Conservation (phyloP, 371 early-diverging fungal species). For the Circinella umbellata region DNA sequence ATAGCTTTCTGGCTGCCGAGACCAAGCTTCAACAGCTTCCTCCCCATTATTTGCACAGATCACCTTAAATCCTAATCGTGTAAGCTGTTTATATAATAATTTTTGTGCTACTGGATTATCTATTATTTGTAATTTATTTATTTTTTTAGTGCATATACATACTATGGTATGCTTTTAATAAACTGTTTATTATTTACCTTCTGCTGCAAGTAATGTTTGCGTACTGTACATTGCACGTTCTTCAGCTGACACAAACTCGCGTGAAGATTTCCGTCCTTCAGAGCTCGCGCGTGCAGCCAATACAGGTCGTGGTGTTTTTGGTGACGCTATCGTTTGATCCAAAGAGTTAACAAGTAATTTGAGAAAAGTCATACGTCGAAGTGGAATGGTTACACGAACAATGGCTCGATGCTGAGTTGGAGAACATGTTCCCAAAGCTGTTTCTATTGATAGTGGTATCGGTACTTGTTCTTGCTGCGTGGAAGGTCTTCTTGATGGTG, state of each 20-base stretch:
- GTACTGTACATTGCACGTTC: slow-evolving; percentile 35
- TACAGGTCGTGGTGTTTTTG: background rate
- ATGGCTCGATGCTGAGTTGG: slow-evolving; percentile 21
- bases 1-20: slow-evolving; percentile 29
- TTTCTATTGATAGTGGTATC: background rate
- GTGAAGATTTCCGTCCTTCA: background rate
- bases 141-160: too few relatives aligned
- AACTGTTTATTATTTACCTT: slow-evolving; percentile 25
- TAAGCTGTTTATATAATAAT: slow-evolving; percentile 43
- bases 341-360: slow-evolving; percentile 23
- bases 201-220: slow-evolving; percentile 44
- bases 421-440: slow-evolving; percentile 8
- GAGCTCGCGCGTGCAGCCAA: background rate
- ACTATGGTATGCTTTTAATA: too few relatives aligned
- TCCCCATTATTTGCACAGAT: slow-evolving; percentile 51
- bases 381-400: slow-evolving; percentile 56
- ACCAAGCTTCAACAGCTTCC: slow-evolving; percentile 46
- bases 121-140: slow-evolving; percentile 10
- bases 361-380: slow-evolving; percentile 52
- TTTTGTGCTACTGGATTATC: slow-evolving; percentile 57
- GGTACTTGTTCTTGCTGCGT: background rate
- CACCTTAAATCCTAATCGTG: slow-evolving; percentile 44
- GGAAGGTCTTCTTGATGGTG: background rate
- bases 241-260: slow-evolving; percentile 26
- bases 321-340: background rate